Percentiles rank a stretch among this genome's conserved stretches.
phyloP scores from a whole-genome alignment of 2,329 filamentous ascomycete genomes.

The Aureobasidium pullulans region DNA sequence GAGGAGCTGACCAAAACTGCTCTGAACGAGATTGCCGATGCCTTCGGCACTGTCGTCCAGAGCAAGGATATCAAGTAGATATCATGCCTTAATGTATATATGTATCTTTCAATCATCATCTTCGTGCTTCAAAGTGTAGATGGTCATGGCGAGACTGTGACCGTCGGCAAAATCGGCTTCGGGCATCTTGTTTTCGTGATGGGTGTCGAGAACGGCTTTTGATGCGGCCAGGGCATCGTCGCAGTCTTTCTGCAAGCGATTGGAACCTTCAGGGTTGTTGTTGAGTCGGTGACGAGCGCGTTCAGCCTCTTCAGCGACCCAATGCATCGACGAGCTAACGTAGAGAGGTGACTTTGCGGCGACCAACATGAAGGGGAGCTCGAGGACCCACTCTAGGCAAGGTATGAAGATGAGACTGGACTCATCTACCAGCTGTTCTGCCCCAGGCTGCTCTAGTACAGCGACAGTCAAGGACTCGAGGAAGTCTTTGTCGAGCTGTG shows the following conservation, averaged over 20 bases:
- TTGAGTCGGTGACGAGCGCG: not conserved
- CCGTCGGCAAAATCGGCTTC: constrained; percentile 8
- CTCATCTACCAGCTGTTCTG: constrained; percentile 3
- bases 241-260: not conserved
- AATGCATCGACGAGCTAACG: constrained; percentile 10
- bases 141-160: not conserved
- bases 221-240: not conserved
- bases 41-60: constrained; percentile 54
- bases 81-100: not conserved
- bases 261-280: not conserved
- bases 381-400: constrained; percentile 11
- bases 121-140: constrained; percentile 8
- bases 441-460: constrained; percentile 15
- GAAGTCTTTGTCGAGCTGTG: constrained; percentile 23
- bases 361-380: constrained; percentile 8
- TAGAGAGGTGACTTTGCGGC: constrained; percentile 12
- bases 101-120: constrained; percentile 2
- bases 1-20: constrained; percentile 47
- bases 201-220: not conserved
- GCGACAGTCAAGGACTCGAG: constrained; percentile 18
- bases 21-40: constrained; percentile 55
- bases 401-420: constrained; percentile 14
- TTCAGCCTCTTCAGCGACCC: constrained; percentile 6
- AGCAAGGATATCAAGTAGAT: constrained; percentile 40
- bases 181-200: constrained; percentile 4